These are phyloP conservation scores for Neospora caninum DNA, from an alignment of 169 alveolate species.

Conservation along the genomic window DNA sequence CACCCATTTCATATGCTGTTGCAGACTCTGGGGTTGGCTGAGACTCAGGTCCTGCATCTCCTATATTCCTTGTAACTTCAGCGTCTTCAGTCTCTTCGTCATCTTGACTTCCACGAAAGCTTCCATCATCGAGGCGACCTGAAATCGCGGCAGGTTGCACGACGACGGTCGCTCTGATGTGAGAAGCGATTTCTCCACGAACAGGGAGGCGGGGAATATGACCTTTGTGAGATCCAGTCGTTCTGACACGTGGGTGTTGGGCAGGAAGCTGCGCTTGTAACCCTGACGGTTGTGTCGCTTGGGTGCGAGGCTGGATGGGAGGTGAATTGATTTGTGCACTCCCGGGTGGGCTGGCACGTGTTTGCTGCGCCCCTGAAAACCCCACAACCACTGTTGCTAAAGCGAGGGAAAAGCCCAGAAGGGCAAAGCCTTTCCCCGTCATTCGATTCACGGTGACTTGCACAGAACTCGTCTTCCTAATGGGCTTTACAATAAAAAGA, in stretches of 20 bases:
- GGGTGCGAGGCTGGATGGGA: neutral
- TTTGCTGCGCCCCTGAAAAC: neutral
- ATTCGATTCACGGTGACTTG: neutral
- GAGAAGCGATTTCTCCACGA: neutral
- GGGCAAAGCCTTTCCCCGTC: neutral
- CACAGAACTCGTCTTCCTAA: neutral
- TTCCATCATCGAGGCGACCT: neutral
- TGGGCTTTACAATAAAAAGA: neutral
- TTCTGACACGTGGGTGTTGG: neutral
- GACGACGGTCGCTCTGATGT: neutral
- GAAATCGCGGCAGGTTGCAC: neutral
- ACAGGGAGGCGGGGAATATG: neutral
- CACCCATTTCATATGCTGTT: neutral
- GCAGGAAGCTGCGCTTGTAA: neutral
- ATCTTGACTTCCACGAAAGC: neutral
- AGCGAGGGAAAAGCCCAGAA: neutral
- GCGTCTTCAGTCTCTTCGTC: neutral
- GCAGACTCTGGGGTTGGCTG: neutral
- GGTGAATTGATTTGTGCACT: neutral
- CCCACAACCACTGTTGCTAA: neutral
- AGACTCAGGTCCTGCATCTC: neutral
- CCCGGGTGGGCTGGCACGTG: neutral
- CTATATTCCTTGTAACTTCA: neutral
- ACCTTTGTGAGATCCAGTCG: neutral
- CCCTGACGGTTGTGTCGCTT: neutral